Evolutionary conservation across 768 basidiomycete genomes (phyloP).

Genomic region (Scleroderma citrinum): DNA sequence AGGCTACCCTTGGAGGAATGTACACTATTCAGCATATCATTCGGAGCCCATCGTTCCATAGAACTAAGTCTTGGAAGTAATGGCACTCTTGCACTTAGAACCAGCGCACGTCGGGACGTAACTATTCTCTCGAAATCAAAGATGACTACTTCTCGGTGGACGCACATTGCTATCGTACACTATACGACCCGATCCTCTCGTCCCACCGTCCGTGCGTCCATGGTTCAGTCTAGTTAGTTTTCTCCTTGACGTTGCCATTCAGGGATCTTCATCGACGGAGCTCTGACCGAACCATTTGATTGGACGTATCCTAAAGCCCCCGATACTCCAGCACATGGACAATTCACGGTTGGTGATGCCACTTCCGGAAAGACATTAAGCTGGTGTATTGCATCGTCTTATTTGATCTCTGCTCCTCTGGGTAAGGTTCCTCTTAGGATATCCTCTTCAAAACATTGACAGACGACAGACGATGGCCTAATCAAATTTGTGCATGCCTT

Average conservation of each 20-base stretch:
- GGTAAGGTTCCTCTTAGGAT: conserved; percentile 30
- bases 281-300: conserved; percentile 54
- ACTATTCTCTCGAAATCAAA: conserved; percentile 40
- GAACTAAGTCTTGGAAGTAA: conserved; percentile 46
- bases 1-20: conserved; percentile 31
- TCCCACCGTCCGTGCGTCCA: conserved; percentile 53
- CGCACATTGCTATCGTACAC: conserved; percentile 63
- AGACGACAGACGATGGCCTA: conserved; percentile 53
- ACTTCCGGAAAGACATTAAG: conserved; percentile 29
- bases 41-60: conserved; percentile 30
- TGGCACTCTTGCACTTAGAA: conserved; percentile 50
- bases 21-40: conserved; percentile 32
- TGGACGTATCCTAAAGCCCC: conserved; percentile 55
- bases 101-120: conserved; percentile 33
- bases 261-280: conserved; percentile 77
- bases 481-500: conserved; percentile 75
- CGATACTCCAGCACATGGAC: conserved; percentile 29
- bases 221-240: background rate
- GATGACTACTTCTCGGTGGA: conserved; percentile 59
- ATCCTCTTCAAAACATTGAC: conserved; percentile 11
- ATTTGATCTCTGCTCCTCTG: conserved; percentile 53
- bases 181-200: conserved; percentile 50
- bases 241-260: conserved; percentile 4
- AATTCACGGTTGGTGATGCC: conserved; percentile 54
- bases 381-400: conserved; percentile 67